Evolutionary conservation across 805 yeast species (phyloP).

Genomic region (Candida sithepensis): DNA sequence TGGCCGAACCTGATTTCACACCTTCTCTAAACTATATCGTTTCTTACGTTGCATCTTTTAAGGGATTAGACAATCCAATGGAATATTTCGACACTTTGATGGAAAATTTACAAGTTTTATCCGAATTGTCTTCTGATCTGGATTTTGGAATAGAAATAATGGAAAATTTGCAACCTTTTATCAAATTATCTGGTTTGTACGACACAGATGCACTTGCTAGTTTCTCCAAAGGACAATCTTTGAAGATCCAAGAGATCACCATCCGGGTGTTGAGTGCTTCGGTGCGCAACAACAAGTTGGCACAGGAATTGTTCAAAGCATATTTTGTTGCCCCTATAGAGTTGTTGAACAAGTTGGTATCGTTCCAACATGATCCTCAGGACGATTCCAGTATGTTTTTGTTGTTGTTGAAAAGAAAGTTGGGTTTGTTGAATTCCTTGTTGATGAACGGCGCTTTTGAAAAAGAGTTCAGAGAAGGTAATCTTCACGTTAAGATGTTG

Average conservation of each 20-base stretch:
- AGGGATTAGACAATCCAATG: background rate
- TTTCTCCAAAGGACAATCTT: slow-evolving; percentile 8
- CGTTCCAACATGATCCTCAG: too few relatives aligned
- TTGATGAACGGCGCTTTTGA: slow-evolving; percentile 36
- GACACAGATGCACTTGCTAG: slow-evolving; percentile 6
- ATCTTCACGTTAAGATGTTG: slow-evolving; percentile 25
- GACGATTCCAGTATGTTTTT: slow-evolving; percentile 3
- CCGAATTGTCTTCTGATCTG: slow-evolving; percentile 64
- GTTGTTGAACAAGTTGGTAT: slow-evolving; percentile 15
- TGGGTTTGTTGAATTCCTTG: slow-evolving; percentile 51
- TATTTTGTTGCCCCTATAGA: slow-evolving; percentile 18
- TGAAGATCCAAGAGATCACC: slow-evolving; percentile 44
- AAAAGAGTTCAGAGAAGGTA: slow-evolving; percentile 11
- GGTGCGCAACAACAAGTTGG: slow-evolving; percentile 65
- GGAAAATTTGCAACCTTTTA: slow-evolving; percentile 30
- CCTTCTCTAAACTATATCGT: slow-evolving; percentile 8
- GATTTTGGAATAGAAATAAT: slow-evolving; percentile 55
- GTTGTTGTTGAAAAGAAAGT: slow-evolving; percentile 33
- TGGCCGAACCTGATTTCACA: slow-evolving; percentile 2
- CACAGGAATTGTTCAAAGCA: slow-evolving; percentile 16
- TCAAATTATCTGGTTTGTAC: slow-evolving; percentile 28
- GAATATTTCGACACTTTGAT: slow-evolving; percentile 8
- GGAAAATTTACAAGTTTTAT: slow-evolving; percentile 37
- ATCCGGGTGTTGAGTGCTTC: slow-evolving; percentile 63
- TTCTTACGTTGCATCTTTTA: background rate